Evolutionary conservation across 441 rosid species (phyloP).

Genomic region (Kokia cookei): DNA sequence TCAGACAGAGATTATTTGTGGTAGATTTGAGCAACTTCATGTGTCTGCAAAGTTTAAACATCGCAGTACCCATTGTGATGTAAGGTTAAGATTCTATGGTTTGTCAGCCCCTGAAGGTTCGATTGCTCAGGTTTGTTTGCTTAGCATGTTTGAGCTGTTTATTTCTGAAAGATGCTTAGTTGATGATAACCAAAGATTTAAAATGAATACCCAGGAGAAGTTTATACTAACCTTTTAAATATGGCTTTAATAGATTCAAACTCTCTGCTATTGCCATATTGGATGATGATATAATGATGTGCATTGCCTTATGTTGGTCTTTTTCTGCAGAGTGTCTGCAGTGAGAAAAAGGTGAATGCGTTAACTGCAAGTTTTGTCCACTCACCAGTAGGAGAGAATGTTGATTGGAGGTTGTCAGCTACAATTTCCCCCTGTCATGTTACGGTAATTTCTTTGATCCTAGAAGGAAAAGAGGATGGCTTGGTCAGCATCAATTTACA

Average conservation of each 20-base stretch:
- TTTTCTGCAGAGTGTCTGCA: constrained; percentile 82
- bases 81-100: constrained; percentile 83
- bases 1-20: constrained; percentile 79
- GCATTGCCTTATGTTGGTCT: constrained; percentile 8
- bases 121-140: constrained; percentile 84
- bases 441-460: constrained; percentile 57
- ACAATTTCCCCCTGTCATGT: constrained; percentile 97
- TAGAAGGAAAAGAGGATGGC: background rate
- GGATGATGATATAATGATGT: background rate
- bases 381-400: constrained; percentile 85
- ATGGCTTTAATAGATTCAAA: background rate
- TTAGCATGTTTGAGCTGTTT: constrained; percentile 1
- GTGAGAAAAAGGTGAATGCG: constrained; percentile 91
- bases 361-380: constrained; percentile 81
- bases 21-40: constrained; percentile 89
- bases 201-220: background rate
- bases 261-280: background rate
- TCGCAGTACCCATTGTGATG: constrained; percentile 73
- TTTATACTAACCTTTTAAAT: background rate
- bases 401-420: constrained; percentile 94
- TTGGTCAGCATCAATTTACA: background rate
- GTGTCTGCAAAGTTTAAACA: constrained; percentile 74
- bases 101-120: constrained; percentile 98
- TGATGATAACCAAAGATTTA: background rate
- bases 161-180: constrained; percentile 5